Base-by-base conservation (phyloP, 345 rosid species). In the Durio zibethinus region DNA sequence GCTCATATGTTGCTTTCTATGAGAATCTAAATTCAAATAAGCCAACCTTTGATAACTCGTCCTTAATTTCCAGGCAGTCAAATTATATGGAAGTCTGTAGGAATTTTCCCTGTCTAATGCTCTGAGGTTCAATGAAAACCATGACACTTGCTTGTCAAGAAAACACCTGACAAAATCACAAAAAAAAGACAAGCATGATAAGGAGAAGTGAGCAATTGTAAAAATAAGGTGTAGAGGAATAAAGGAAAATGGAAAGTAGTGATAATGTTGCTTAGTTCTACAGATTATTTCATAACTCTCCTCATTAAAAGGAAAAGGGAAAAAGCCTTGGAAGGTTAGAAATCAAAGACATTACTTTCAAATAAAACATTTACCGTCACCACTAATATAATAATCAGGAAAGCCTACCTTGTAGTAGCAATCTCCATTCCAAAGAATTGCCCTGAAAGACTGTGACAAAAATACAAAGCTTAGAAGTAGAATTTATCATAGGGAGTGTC, bases 71-170 rank as follows among this genome's bases (percentile, higher is more conserved):
- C 82, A 67, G 45, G 62, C 52, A 69, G 69, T 69, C 67, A 72
- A 54, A 20, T 67, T 74, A 66, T 6, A 66, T 8, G 78, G 76
- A 65, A 79, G 25, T 78, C 53, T 82, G 50, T 15, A 80, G 66
- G 38, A n/a, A 64, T 76, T 78, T 52, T 77, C 56, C 80, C 72
- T 72, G 77, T 80, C 81, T 67, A 80, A 74, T 8, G 78, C 31
- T 73, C 64, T 82, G 65, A 85, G 78, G 77, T 74, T 85, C 81
- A 85, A 84, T 40, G 85, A 82, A 72, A 85, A 80, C 72, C 82
- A 85, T 48, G 76, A 74, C 43, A 82, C 75, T 72, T 80, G 85
- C 59, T 88, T 84, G 27, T 85, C 88, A 35, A 84, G 77, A 88
- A 79, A 80, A 77, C 81, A 72, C 80, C 93, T 88, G 77, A 42